A percentile compares a stretch with the other conserved stretches of the same genome.
Conservation (phyloP, 768 basidiomycete genomes). For the Leucosporidium yakuticum region DNA sequence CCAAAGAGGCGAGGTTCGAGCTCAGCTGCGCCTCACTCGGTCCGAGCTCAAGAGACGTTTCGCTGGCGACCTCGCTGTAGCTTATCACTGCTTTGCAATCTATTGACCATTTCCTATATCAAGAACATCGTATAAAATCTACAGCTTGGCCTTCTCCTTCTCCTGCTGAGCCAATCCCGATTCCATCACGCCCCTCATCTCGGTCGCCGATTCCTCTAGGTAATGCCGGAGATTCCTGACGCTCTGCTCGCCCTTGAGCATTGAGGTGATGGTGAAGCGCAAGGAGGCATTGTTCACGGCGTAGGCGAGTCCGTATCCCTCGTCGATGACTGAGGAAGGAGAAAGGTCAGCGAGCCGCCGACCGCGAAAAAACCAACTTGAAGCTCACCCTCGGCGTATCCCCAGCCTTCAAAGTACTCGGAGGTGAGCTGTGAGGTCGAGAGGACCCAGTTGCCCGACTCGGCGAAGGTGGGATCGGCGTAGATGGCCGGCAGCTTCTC, state of each 20-base stretch:
- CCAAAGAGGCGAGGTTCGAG: no score
- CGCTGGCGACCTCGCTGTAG: no score
- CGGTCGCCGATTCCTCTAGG: slow-evolving; percentile 72
- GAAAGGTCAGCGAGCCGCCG: neutral
- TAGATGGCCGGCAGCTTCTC: slow-evolving; percentile 54
- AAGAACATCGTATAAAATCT: no score
- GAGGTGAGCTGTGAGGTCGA: slow-evolving; percentile 82
- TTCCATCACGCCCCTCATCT: slow-evolving; percentile 70
- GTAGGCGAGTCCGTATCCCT: slow-evolving; percentile 49
- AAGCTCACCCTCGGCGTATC: slow-evolving; percentile 80
- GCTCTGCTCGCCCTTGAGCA: slow-evolving; percentile 23
- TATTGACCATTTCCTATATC: no score
- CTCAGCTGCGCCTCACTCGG: no score
- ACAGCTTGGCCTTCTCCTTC: slow-evolving; percentile 40
- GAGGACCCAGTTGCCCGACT: slow-evolving; percentile 83
- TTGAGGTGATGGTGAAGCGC: slow-evolving; percentile 76
- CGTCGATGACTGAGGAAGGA: slow-evolving; percentile 22
- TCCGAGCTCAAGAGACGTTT: no score
- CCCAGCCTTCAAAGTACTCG: slow-evolving; percentile 85
- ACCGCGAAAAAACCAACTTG: slow-evolving; percentile 4
- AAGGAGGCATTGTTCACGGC: slow-evolving; percentile 76
- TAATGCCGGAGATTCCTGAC: slow-evolving; percentile 52
- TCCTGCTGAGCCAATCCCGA: slow-evolving; percentile 51
- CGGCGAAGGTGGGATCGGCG: slow-evolving; percentile 51
- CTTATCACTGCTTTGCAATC: no score